phyloP scores from a whole-genome alignment of 495 filamentous ascomycete genomes.

The Mycothermus thermophilus region DNA sequence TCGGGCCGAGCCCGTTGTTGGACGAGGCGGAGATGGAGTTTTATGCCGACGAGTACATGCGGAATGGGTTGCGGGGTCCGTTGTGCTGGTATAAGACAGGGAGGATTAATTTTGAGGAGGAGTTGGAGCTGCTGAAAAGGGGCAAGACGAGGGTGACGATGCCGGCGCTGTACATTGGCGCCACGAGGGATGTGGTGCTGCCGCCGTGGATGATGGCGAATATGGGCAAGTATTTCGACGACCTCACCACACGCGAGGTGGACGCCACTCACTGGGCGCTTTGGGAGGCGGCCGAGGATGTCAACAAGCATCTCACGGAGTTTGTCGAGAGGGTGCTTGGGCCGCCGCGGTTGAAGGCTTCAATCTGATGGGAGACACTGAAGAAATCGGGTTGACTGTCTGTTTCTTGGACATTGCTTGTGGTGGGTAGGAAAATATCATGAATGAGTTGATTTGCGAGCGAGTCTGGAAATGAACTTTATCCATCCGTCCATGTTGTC shows the following conservation, averaged over 20 bases:
- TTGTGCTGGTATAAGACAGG: constrained; percentile 76
- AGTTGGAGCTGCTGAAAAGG: constrained; percentile 33
- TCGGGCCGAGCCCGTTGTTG: constrained; percentile 43
- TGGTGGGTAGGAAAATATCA: too few relatives aligned
- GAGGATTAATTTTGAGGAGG: constrained; percentile 62
- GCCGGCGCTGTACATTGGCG: constrained; percentile 63
- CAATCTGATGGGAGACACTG: constrained; percentile 7
- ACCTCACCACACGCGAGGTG: constrained; percentile 44
- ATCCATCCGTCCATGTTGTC: too few relatives aligned
- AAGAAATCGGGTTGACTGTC: too few relatives aligned
- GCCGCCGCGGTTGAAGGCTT: constrained; percentile 11
- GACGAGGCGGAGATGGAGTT: constrained; percentile 58
- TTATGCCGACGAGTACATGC: constrained; percentile 55
- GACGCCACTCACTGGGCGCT: constrained; percentile 57
- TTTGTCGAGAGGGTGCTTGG: constrained; percentile 20
- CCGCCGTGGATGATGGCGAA: constrained; percentile 48
- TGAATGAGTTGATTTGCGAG: too few relatives aligned
- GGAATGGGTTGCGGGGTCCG: constrained; percentile 62
- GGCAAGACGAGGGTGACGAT: constrained; percentile 35
- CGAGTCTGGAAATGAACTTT: too few relatives aligned
- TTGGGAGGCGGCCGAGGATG: constrained; percentile 47
- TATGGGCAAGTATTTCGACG: constrained; percentile 53
- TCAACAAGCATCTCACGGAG: constrained; percentile 25
- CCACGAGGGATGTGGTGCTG: constrained; percentile 51
- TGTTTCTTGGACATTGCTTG: too few relatives aligned